These are phyloP conservation scores for Malassezia caprae DNA, from an alignment of 1,284 basidiomycete species.

Conservation along the genomic window DNA sequence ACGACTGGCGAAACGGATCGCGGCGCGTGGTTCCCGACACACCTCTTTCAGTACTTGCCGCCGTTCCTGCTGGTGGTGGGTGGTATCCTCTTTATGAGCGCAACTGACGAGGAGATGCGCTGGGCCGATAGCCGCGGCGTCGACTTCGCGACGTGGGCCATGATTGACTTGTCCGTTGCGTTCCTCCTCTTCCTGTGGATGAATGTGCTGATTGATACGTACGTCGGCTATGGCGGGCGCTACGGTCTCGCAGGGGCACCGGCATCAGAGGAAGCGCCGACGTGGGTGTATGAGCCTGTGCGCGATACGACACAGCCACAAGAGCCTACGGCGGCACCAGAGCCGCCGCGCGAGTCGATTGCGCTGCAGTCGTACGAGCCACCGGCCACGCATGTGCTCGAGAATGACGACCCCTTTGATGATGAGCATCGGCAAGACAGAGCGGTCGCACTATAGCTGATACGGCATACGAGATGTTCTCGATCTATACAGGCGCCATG, in stretches of 20 bases:
- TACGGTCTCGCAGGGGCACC: conserved; percentile 17
- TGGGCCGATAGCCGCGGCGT: conserved; percentile 40
- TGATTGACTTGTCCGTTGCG: conserved; percentile 40
- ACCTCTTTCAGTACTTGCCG: conserved; percentile 37
- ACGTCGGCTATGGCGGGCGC: conserved; percentile 30
- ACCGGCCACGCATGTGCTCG: conserved; percentile 8
- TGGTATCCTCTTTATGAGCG: conserved; percentile 46
- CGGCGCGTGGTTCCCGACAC: conserved; percentile 11
- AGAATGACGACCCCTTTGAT: conserved; percentile 12
- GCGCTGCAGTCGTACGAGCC: not conserved
- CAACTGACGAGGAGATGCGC: conserved; percentile 44
- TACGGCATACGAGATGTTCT: not conserved
- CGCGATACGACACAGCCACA: not conserved
- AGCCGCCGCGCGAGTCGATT: not conserved
- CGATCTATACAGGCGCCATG: not conserved
- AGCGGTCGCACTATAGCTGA: not conserved
- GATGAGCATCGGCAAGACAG: not conserved
- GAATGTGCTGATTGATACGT: conserved; percentile 43
- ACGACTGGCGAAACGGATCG: conserved; percentile 4
- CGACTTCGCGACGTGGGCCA: conserved; percentile 42
- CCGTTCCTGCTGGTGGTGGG: conserved; percentile 35
- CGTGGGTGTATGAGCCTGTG: not conserved
- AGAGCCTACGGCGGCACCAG: not conserved
- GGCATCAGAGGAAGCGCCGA: not conserved
- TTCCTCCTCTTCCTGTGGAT: conserved; percentile 40